Evolutionary conservation across 164 flowering plant genomes (phyloP).

Genomic region (Nymphaea thermarum): DNA sequence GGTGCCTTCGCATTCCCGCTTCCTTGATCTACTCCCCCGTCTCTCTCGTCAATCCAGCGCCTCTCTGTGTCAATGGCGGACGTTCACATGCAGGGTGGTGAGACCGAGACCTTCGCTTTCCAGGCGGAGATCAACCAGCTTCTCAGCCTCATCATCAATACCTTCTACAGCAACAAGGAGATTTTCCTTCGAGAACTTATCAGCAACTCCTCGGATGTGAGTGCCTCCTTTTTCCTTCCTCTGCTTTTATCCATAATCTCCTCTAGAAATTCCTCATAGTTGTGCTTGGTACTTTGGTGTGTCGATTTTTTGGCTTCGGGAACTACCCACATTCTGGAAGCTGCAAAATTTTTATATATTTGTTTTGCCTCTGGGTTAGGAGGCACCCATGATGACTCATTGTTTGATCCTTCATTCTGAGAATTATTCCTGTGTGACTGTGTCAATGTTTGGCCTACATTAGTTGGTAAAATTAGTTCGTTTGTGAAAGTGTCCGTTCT

Average conservation of each 20-base stretch:
- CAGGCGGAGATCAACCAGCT: constrained; percentile 19
- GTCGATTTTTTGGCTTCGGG: neutral
- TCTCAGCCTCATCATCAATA: constrained; percentile 14
- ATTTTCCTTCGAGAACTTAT: constrained; percentile 14
- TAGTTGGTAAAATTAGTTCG: no score
- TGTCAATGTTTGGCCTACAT: no score
- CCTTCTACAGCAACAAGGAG: constrained; percentile 17
- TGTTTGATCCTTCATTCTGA: no score
- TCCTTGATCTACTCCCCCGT: no score
- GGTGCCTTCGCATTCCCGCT: no score
- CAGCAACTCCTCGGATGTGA: constrained; percentile 14
- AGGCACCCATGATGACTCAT: no score
- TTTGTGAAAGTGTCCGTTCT: no score
- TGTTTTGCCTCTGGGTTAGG: no score
- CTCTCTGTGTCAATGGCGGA: constrained; percentile 5
- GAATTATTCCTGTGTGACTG: no score
- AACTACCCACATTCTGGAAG: no score
- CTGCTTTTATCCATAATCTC: neutral
- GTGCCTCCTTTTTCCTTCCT: neutral
- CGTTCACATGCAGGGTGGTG: constrained; percentile 6
- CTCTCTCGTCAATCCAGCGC: neutral
- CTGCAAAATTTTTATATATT: no score
- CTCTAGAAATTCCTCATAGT: neutral
- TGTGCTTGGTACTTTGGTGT: neutral
- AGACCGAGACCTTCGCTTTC: constrained; percentile 13